Base-by-base conservation (phyloP, 208 protist genomes). In the Histomonas meleagridis region DNA sequence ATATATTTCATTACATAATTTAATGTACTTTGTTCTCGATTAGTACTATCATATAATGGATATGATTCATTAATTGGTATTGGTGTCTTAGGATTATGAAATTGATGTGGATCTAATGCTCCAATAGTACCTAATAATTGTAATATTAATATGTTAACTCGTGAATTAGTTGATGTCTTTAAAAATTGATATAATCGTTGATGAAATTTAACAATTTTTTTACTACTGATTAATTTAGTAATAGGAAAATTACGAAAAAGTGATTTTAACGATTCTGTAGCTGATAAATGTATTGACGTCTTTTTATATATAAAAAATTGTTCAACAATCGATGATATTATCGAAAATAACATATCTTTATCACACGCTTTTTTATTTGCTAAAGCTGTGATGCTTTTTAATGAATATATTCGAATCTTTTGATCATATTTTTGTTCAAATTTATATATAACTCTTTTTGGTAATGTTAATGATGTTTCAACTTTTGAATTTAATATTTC, bases 51-150 rank as follows among this genome's bases (percentile, higher is more conserved):
- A 57, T 43, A 86, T 1, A 86, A 16, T 55, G 7, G 16, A 7
- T 43, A 86, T 38, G 12, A 12, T 23, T 86, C 76, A 7, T 32
- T 43, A 38, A 28, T 86, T 23, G 16, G 21, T 55, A 32, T 12
- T 55, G 51, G 43, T 18, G 38, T 14, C 3, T 86, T 14, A 51
- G 26, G 3, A 38, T 40, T 51, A 16, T 86, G 76, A n/a, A 86
- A 86, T 48, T 48, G 18, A 49, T 53, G 55, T 35, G 76, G 76
- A 86, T 86, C 76, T 16, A 86, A 28, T 57, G 76, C 18, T 35
- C 76, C 76, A 55, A 86, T 86, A 35, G 76, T 86, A 16, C 76
- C 76, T 18, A 86, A 86, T 35, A 86, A 86, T 38, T 43, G 51
- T 5, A 55, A 32, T 9, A 86, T 26, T 53, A 18, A 40, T 55